A percentile compares a stretch with the other conserved stretches of the same genome.
These are phyloP conservation scores for Eucalyptus globulus DNA, from an alignment of 345 rosid species.

Conservation along the genomic window DNA sequence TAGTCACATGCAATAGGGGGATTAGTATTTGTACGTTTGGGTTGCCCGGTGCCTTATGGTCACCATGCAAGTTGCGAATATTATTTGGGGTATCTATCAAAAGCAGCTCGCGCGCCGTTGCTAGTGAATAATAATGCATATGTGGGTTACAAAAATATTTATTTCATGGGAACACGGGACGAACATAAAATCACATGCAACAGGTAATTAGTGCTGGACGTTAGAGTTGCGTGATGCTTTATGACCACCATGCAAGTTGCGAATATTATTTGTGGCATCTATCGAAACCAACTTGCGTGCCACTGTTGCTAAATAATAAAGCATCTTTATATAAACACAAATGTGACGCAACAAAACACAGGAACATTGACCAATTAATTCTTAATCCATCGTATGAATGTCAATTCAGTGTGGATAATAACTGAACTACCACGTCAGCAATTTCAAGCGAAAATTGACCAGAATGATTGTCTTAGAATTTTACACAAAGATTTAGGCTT, in stretches of 20 bases:
- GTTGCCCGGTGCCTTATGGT: neutral
- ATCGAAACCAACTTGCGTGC: neutral
- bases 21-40: neutral
- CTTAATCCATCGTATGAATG: rapidly evolving
- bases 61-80: neutral
- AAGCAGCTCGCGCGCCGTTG: neutral
- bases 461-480: neutral
- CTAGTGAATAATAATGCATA: neutral
- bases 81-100: neutral
- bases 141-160: neutral
- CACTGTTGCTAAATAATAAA: neutral
- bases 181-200: neutral
- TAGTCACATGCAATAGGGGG: neutral
- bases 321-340: neutral
- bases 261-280: neutral
- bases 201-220: neutral
- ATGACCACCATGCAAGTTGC: neutral
- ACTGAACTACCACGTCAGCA: rapidly evolving
- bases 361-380: neutral
- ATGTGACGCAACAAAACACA: neutral
- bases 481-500: neutral
- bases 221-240: neutral
- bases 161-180: neutral
- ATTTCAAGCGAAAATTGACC: neutral
- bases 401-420: neutral